phyloP scores from a whole-genome alignment of 352 stramenopile genomes.

The Pythium angustatum region DNA sequence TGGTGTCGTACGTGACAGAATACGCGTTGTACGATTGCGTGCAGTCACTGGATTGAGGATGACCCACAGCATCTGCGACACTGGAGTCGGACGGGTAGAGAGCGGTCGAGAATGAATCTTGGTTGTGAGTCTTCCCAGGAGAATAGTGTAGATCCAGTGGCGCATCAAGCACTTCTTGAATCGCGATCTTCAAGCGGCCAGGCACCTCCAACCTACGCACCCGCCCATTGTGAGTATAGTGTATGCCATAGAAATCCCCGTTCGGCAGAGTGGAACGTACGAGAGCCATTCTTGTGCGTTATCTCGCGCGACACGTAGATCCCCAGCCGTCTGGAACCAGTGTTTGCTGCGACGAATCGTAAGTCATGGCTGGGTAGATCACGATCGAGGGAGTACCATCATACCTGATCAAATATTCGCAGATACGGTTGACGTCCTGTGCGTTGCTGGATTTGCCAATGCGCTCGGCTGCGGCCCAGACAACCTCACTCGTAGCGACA shows the following conservation, averaged over 20 bases:
- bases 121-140: constrained; percentile 1
- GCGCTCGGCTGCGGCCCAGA: constrained; percentile 55
- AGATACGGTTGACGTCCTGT: constrained; percentile 54
- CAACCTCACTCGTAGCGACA: constrained; percentile 38
- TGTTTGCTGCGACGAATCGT: constrained; percentile 40
- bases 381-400: neutral
- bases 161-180: constrained; percentile 62
- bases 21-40: no score
- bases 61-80: no score
- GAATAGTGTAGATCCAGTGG: constrained; percentile 11
- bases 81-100: no score
- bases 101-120: no score
- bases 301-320: constrained; percentile 46
- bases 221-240: no score
- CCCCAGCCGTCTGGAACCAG: constrained; percentile 66
- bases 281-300: constrained; percentile 50
- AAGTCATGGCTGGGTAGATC: neutral
- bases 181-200: constrained; percentile 59
- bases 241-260: no score
- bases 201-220: constrained; percentile 47
- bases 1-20: neutral
- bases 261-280: no score
- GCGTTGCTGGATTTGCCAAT: constrained; percentile 53
- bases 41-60: no score
- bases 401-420: constrained; percentile 63